phyloP scores from a whole-genome alignment of 164 flowering plant species.

The Annona cherimola region DNA sequence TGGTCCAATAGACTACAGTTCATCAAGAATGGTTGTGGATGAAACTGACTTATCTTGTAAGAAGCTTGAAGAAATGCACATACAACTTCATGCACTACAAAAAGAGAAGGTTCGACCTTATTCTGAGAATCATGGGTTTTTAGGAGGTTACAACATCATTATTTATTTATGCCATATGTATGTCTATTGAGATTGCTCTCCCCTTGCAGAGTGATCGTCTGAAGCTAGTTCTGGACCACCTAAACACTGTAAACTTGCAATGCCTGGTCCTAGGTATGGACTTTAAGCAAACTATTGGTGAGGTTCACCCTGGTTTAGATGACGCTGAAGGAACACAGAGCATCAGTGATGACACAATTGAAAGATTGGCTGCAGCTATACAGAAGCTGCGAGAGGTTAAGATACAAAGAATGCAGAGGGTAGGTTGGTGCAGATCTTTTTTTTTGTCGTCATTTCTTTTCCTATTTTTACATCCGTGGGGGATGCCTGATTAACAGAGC shows the following conservation, averaged over 20 bases:
- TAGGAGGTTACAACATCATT: background rate
- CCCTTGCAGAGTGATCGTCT: slow-evolving; percentile 50
- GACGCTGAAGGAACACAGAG: slow-evolving; percentile 37
- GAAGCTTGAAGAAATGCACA: slow-evolving; percentile 80
- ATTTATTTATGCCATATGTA: background rate
- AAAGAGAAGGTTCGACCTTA: slow-evolving; percentile 66
- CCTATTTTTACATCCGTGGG: background rate
- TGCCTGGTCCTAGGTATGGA: slow-evolving; percentile 76
- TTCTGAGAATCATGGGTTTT: background rate
- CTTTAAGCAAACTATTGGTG: slow-evolving; percentile 39
- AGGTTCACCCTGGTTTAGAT: slow-evolving; percentile 52
- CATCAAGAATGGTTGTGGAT: slow-evolving; percentile 38
- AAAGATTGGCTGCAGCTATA: slow-evolving; percentile 36
- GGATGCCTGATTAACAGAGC: background rate
- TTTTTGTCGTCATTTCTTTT: background rate
- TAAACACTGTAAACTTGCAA: slow-evolving; percentile 40
- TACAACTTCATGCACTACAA: slow-evolving; percentile 60
- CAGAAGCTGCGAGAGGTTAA: slow-evolving; percentile 46
- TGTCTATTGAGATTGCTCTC: slow-evolving; percentile 1
- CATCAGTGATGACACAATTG: slow-evolving; percentile 42
- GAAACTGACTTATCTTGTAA: slow-evolving; percentile 76
- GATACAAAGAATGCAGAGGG: slow-evolving; percentile 60
- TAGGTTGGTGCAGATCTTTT: slow-evolving; percentile 13
- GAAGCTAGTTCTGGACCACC: slow-evolving; percentile 47
- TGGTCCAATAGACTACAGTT: slow-evolving; percentile 19